A percentile compares a stretch with the other conserved stretches of the same genome.
These are phyloP conservation scores for Parastagonospora nodorum DNA, from an alignment of 2,329 filamentous ascomycete genomes.

Conservation along the genomic window DNA sequence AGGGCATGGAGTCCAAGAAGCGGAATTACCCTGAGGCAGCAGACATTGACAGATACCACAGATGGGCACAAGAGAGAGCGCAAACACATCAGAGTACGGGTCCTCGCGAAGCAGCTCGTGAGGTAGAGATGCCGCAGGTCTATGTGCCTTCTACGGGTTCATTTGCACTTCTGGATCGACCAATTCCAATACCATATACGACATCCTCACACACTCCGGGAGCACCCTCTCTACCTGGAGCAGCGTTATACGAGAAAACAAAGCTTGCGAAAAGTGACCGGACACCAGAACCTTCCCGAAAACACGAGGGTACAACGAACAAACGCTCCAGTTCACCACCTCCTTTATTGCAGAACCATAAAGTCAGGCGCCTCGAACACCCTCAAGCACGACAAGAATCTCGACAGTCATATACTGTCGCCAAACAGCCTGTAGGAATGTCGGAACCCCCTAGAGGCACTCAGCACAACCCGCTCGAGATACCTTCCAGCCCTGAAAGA, in stretches of 20 bases:
- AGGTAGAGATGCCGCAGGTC: background rate
- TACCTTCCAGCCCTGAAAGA: slow-evolving; percentile 19
- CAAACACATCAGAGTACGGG: background rate
- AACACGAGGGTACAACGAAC: background rate
- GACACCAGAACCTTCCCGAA: background rate
- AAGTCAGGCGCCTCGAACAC: background rate
- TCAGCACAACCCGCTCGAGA: slow-evolving; percentile 16
- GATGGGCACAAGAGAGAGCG: background rate
- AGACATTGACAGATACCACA: background rate
- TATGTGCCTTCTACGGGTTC: background rate
- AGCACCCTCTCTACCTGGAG: background rate
- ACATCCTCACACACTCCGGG: background rate
- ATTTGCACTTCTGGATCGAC: background rate
- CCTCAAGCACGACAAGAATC: background rate
- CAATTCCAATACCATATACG: background rate
- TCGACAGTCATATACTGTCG: background rate
- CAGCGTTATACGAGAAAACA: background rate
- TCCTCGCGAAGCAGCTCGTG: background rate
- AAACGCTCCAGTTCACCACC: background rate
- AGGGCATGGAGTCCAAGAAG: slow-evolving; percentile 6
- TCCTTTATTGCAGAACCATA: background rate
- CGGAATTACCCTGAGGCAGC: slow-evolving; percentile 7
- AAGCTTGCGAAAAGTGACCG: background rate
- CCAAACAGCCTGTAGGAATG: background rate
- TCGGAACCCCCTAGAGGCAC: slow-evolving; percentile 7